These are phyloP conservation scores for Nicotiana obtusifolia DNA, from an alignment of 257 asterid genomes.

Conservation along the genomic window DNA sequence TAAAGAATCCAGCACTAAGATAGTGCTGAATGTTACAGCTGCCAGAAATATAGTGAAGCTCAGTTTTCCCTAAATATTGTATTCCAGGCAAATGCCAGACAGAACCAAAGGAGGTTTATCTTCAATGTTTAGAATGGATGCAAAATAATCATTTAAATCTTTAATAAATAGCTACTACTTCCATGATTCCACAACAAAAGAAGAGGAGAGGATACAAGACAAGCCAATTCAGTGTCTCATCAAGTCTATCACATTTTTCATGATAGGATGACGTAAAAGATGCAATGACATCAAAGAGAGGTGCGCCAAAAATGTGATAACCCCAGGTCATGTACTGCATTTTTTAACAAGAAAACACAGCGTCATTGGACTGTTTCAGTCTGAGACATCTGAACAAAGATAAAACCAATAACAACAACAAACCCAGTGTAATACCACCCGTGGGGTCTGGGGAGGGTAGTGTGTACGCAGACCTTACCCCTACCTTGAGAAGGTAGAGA, in stretches of 20 bases:
- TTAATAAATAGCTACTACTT: background rate
- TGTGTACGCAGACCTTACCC: too few relatives aligned
- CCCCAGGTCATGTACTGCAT: background rate
- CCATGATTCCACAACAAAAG: background rate
- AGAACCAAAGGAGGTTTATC: background rate
- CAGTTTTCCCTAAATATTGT: background rate
- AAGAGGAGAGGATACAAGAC: background rate
- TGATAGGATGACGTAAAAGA: background rate
- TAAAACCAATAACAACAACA: background rate
- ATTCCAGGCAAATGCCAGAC: background rate
- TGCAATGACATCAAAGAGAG: background rate
- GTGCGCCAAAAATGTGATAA: background rate
- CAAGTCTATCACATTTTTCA: background rate
- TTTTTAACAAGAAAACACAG: background rate
- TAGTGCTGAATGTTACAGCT: too few relatives aligned
- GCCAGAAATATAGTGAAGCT: background rate
- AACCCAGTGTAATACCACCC: too few relatives aligned
- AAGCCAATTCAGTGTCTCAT: background rate
- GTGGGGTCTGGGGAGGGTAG: too few relatives aligned
- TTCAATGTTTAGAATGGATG: background rate
- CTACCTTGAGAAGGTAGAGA: too few relatives aligned
- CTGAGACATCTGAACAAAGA: constrained; percentile 12
- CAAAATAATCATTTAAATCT: background rate
- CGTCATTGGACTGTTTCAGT: background rate
- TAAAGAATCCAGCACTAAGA: too few relatives aligned